Evolutionary conservation across 495 filamentous ascomycete genomes (phyloP).

Genomic region (Aspergillus bridgeri): DNA sequence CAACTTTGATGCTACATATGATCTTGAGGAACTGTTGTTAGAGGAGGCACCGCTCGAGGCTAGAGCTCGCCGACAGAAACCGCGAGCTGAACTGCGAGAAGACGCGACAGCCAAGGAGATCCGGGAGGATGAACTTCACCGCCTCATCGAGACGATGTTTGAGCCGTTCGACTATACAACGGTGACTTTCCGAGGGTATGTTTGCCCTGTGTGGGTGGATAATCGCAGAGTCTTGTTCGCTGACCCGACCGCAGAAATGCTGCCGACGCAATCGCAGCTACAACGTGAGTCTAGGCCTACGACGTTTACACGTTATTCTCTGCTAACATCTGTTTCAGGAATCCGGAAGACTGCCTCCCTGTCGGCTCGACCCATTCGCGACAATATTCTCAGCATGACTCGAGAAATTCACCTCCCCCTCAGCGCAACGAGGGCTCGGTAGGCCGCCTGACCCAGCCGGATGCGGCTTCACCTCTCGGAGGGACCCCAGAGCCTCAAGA

Average conservation of each 20-base stretch:
- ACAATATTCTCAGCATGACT: conserved; percentile 40
- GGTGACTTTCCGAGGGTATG: conserved; percentile 62
- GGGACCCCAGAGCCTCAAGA: conserved; percentile 33
- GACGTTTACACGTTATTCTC: not conserved
- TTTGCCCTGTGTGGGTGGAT: not conserved
- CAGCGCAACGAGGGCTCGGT: conserved; percentile 24
- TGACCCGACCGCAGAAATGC: conserved; percentile 32
- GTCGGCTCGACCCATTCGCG: conserved; percentile 32
- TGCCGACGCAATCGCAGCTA: conserved; percentile 39
- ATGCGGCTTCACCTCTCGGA: conserved; percentile 24
- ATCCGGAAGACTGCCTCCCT: conserved; percentile 43
- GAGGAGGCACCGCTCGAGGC: conserved; percentile 97
- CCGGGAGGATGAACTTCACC: conserved; percentile 88
- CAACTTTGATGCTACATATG: conserved; percentile 98
- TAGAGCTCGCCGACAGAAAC: conserved; percentile 86
- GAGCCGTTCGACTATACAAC: conserved; percentile 93
- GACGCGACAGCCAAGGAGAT: conserved; percentile 96
- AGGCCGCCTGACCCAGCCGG: conserved; percentile 23
- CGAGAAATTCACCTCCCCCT: conserved; percentile 28
- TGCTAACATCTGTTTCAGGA: conserved; percentile 23
- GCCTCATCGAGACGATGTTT: conserved; percentile 91
- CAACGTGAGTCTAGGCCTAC: conserved; percentile 25
- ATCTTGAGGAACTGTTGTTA: conserved; percentile 87
- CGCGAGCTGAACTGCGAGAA: conserved; percentile 82
- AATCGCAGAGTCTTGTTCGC: not conserved